Conservation (phyloP, 352 stramenopile genomes). For the Phytophthora sp. region DNA sequence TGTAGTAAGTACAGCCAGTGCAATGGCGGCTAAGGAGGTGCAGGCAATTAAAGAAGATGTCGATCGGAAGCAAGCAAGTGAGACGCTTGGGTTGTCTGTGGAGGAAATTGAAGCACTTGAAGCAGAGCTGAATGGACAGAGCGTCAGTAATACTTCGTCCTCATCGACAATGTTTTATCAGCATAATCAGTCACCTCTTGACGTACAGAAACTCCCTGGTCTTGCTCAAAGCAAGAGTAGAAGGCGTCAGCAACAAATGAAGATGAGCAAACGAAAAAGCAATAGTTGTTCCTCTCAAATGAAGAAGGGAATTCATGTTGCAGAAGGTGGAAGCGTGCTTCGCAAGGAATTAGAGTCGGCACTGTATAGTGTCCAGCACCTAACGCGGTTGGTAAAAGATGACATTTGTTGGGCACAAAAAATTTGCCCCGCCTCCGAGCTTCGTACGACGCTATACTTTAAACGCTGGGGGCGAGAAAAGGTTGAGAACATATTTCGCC, state of each 20-base stretch:
- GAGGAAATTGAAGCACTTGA: constrained; percentile 76
- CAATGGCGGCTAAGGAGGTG: constrained; percentile 47
- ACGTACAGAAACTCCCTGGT: constrained; percentile 23
- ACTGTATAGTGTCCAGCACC: constrained; percentile 65
- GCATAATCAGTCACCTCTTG: constrained; percentile 10
- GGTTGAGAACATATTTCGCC: constrained; percentile 75
- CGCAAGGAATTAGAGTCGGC: constrained; percentile 63
- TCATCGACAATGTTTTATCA: not conserved
- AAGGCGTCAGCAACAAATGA: constrained; percentile 6
- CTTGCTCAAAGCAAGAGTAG: constrained; percentile 15
- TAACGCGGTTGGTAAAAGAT: constrained; percentile 74
- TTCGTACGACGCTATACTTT: constrained; percentile 77
- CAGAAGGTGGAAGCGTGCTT: constrained; percentile 34
- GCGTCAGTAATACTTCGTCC: not conserved
- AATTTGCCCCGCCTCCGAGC: constrained; percentile 66
- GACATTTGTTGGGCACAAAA: constrained; percentile 75
- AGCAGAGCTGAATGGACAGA: constrained; percentile 47
- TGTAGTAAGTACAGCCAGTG: constrained; percentile 40
- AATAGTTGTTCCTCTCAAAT: not conserved
- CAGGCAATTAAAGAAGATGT: constrained; percentile 54
- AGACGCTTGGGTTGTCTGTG: constrained; percentile 62
- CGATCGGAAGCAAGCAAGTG: constrained; percentile 65
- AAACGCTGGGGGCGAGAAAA: constrained; percentile 84
- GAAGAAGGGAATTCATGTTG: constrained; percentile 11
- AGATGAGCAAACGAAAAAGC: constrained; percentile 16